phyloP scores from a whole-genome alignment of 2,329 filamentous ascomycete genomes.

The Rutstroemia sp. region DNA sequence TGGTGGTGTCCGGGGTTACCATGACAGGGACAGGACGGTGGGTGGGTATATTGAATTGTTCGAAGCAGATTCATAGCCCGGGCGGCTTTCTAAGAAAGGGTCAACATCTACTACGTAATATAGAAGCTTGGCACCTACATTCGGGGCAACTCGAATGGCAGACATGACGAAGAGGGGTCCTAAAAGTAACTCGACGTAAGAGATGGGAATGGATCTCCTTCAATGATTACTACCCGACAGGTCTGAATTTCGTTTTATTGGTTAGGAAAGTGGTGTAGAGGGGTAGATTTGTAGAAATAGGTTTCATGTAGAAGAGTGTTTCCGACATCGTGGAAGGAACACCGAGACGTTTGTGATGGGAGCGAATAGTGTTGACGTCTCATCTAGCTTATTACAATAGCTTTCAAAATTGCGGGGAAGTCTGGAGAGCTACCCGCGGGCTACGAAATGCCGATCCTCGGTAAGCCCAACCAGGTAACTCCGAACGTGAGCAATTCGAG shows the following conservation, averaged over 20 bases:
- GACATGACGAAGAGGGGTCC: neutral
- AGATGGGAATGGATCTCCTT: too few species aligned
- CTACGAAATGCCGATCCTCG: neutral
- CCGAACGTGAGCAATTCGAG: too few species aligned
- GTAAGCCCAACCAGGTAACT: too few species aligned
- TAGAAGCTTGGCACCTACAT: slow-evolving; percentile 15
- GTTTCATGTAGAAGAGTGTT: too few species aligned
- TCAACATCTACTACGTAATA: neutral
- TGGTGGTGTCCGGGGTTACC: slow-evolving; percentile 79
- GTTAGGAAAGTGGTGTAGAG: too few species aligned
- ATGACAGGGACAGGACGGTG: slow-evolving; percentile 85
- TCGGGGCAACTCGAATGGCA: slow-evolving; percentile 10
- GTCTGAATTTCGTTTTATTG: too few species aligned
- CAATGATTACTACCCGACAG: too few species aligned
- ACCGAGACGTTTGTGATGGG: too few species aligned
- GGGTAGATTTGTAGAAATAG: too few species aligned
- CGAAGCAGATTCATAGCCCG: slow-evolving; percentile 68
- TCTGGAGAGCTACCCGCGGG: neutral
- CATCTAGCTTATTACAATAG: neutral
- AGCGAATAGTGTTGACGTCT: neutral
- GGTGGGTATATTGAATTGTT: slow-evolving; percentile 86
- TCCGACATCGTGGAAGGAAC: too few species aligned
- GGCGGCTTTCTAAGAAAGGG: slow-evolving; percentile 40
- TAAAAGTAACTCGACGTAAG: too few species aligned
- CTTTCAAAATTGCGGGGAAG: neutral